phyloP scores from a whole-genome alignment of 306 rosid species.

The Castanospermum australe region DNA sequence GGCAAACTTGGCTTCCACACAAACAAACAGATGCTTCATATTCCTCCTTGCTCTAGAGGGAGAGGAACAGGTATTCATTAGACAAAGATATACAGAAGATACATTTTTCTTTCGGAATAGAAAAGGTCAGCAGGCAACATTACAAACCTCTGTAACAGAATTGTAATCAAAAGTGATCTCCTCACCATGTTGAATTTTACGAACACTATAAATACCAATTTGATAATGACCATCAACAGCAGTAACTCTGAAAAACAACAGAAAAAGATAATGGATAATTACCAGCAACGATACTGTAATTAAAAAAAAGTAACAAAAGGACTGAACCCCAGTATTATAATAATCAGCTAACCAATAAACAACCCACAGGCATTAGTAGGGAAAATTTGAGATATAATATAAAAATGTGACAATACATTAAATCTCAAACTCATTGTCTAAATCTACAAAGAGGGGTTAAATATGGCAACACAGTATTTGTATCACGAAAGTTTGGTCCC shows the following conservation, averaged over 20 bases:
- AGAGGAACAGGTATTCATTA: slow-evolving; percentile 23
- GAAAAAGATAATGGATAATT: background rate
- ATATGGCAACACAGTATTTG: background rate
- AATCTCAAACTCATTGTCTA: background rate
- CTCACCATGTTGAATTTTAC: slow-evolving; percentile 82
- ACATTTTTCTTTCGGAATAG: background rate
- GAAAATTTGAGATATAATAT: background rate
- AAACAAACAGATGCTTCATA: slow-evolving; percentile 98
- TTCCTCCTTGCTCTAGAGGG: slow-evolving; percentile 91
- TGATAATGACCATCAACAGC: slow-evolving; percentile 97
- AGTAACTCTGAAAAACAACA: slow-evolving; percentile 67
- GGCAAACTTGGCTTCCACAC: slow-evolving; percentile 99
- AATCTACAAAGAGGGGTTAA: background rate
- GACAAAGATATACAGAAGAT: slow-evolving; percentile 8
- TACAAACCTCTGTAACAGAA: slow-evolving; percentile 96
- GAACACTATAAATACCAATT: slow-evolving; percentile 91
- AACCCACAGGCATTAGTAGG: background rate
- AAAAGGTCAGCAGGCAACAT: slow-evolving; percentile 19
- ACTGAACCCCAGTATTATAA: background rate
- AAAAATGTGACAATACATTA: background rate
- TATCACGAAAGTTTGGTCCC: background rate
- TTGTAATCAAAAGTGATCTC: slow-evolving; percentile 97
- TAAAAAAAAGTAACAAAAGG: background rate
- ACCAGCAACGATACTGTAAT: background rate
- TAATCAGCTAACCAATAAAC: slow-evolving; percentile 16